Base-by-base conservation (phyloP, 805 yeast genomes). In the Candida odintsovae region DNA sequence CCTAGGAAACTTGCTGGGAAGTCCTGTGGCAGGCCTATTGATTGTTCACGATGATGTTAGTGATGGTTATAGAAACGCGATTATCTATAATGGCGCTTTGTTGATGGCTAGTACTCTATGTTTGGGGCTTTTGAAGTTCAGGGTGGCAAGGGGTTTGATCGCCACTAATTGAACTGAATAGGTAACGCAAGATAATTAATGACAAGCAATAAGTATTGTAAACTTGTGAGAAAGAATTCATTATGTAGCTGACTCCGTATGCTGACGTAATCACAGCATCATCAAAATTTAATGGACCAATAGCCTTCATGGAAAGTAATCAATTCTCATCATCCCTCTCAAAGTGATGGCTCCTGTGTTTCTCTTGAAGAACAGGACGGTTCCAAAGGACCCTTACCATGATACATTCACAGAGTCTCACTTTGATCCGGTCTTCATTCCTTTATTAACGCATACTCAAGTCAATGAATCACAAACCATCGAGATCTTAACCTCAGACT, bases 291-390 rank as follows among this genome's bases (percentile, higher is more conserved):
- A 28, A 28, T 6, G 31, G n/a, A 13, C 31, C 31, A 28, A 28
- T 28, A 13, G 13, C 8, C 31, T 28, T 7, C 7, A 28, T 13
- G 31, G n/a, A 13, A 28, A 28, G 31, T 28, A 28, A 28, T 28
- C 31, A 28, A 28, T 7, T 3, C 7, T 28, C 31, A 28, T 13
- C n/a, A 12, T 4, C n/a, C 31, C 6, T 11, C 6, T 4, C 11
- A 28, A 28, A 28, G 13, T 7, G n/a, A 48, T 52, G 54, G 12
- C 45, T 28, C 63, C 61, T 31, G 70, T 81, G 6, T 61, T 85
- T 2, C 64, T 90, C 22, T 62, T 90, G 48, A 90, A 90, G 67
- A 89, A 87, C 62, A 75, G 73, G 50, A 83, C 94, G 1, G 71
- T 69, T 2, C 89, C 92, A 0, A 56, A 51, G 4, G 96, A 89